Evolutionary conservation across 306 rosid species (phyloP).

Genomic region (Vachellia collinsii): DNA sequence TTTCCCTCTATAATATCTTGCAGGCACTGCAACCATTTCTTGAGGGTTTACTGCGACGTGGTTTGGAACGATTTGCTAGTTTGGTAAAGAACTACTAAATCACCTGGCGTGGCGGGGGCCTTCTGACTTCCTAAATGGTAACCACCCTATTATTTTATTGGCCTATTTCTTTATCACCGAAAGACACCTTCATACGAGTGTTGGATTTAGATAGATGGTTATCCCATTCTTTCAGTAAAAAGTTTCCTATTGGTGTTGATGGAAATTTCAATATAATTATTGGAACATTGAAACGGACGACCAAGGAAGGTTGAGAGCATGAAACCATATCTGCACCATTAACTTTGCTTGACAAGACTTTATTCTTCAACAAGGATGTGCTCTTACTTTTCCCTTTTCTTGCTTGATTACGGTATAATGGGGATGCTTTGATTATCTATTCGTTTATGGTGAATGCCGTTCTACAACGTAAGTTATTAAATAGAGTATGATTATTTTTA

Average conservation of each 20-base stretch:
- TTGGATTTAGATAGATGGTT: neutral
- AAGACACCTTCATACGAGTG: slow-evolving; percentile 19
- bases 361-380: neutral
- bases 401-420: neutral
- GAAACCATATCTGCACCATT: neutral
- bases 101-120: slow-evolving; percentile 29
- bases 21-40: slow-evolving; percentile 94
- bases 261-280: slow-evolving; percentile 17
- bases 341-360: neutral
- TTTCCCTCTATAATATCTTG: slow-evolving; percentile 29
- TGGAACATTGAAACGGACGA: neutral
- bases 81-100: slow-evolving; percentile 61
- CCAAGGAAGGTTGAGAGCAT: neutral
- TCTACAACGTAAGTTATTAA: neutral
- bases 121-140: slow-evolving; percentile 5
- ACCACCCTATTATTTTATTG: slow-evolving; percentile 16
- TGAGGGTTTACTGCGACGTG: slow-evolving; percentile 69
- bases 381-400: neutral
- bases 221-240: slow-evolving; percentile 9
- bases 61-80: slow-evolving; percentile 73
- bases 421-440: neutral
- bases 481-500: neutral
- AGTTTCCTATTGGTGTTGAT: neutral
- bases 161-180: slow-evolving; percentile 40
- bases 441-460: neutral